Percentiles rank a stretch among this genome's conserved stretches.
Evolutionary conservation across 2,329 filamentous ascomycete genomes (phyloP).

Genomic region (Microsporum ferrugineum): DNA sequence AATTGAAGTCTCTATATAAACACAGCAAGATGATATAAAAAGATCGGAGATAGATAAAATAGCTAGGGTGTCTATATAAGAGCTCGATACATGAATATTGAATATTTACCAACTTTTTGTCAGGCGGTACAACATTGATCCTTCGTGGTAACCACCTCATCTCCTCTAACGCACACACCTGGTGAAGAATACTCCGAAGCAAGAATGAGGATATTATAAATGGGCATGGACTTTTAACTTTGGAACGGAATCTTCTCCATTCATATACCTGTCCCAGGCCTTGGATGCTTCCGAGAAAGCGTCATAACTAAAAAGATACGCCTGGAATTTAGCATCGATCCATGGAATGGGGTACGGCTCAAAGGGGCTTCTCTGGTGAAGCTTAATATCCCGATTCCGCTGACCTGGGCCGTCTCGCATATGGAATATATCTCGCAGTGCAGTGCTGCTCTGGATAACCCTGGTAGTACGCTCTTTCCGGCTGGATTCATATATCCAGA

Average conservation of each 20-base stretch:
- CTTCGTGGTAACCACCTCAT: too few relatives aligned
- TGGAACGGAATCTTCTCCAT: background rate
- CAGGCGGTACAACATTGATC: too few relatives aligned
- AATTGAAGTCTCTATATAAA: too few relatives aligned
- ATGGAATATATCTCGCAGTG: conserved; percentile 52
- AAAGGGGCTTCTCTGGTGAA: conserved; percentile 29
- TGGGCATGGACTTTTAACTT: background rate
- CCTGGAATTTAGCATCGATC: conserved; percentile 32
- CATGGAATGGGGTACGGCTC: conserved; percentile 35
- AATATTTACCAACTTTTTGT: too few relatives aligned
- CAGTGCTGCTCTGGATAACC: conserved; percentile 49
- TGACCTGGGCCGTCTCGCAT: conserved; percentile 49
- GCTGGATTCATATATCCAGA: conserved; percentile 44
- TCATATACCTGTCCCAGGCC: conserved; percentile 11
- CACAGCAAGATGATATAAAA: too few relatives aligned
- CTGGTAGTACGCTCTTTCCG: conserved; percentile 48
- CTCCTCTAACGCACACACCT: too few relatives aligned
- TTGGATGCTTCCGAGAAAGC: conserved; percentile 5
- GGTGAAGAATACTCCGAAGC: background rate
- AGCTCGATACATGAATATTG: too few relatives aligned
- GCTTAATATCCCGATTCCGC: conserved; percentile 40
- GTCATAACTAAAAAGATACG: conserved; percentile 33
- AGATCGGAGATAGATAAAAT: too few relatives aligned
- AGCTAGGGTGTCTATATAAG: too few relatives aligned
- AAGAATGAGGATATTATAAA: background rate